These are phyloP conservation scores for Neonectria coccinea DNA, from an alignment of 2,329 filamentous ascomycete species.

Conservation along the genomic window DNA sequence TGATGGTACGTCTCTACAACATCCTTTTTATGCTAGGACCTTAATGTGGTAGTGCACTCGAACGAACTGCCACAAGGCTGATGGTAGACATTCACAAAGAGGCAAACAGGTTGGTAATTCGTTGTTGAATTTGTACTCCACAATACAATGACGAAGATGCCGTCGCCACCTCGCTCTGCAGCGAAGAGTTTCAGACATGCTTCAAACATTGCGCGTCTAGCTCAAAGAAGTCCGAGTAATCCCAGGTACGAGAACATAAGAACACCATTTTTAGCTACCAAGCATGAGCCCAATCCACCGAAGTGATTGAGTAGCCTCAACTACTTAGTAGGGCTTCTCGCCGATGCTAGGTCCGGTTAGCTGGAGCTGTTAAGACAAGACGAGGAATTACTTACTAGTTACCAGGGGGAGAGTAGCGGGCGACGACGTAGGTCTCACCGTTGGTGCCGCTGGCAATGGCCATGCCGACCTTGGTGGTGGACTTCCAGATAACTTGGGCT, in stretches of 20 bases:
- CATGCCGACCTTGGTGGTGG: slow-evolving; percentile 45
- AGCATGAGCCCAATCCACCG: neutral
- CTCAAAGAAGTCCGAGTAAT: neutral
- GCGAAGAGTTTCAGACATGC: neutral
- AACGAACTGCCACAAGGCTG: too few species aligned
- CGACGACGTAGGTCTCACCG: slow-evolving; percentile 40
- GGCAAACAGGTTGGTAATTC: neutral
- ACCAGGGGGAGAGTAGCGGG: slow-evolving; percentile 41
- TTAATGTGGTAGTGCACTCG: too few species aligned
- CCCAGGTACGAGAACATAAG: neutral
- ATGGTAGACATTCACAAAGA: neutral
- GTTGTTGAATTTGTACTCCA: neutral
- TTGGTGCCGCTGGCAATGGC: slow-evolving; percentile 31
- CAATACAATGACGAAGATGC: neutral
- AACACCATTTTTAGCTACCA: neutral
- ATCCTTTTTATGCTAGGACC: too few species aligned
- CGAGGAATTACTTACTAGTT: slow-evolving; percentile 40
- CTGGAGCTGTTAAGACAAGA: slow-evolving; percentile 1
- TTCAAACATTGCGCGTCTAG: neutral
- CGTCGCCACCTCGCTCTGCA: neutral
- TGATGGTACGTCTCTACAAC: too few species aligned
- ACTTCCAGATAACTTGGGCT: slow-evolving; percentile 42
- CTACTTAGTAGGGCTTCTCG: slow-evolving; percentile 37
- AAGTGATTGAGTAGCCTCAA: neutral
- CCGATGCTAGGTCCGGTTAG: slow-evolving; percentile 38